Evolutionary conservation across 805 yeast species (phyloP), one percentile per base, ranked within the genome.

Genomic region (Cyberlindnera lachancei): DNA sequence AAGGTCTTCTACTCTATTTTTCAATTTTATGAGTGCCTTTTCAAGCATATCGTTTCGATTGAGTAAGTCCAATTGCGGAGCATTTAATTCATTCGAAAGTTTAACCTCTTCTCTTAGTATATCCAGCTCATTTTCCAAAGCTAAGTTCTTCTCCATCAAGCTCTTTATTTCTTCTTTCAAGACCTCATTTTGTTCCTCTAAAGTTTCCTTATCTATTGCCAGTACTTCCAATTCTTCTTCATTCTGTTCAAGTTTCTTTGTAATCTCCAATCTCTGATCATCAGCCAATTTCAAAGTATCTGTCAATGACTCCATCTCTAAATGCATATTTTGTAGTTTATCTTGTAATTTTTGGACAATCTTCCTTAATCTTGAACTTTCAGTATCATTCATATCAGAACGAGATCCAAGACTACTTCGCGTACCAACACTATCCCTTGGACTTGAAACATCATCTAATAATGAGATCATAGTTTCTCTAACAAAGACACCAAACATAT

Each of bases 401-500:
- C 13, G 24, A 22, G 24, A 22, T 22, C 24, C 24, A n/a, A 22
- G n/a, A 12, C 24, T 22, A n/a, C n/a, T n/a, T n/a, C n/a, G n/a
- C n/a, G n/a, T n/a, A 10, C 7, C 21, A 8, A 10, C 21, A 19
- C 21, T 19, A 19, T 11, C 13, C 13, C 12, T 12, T 9, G 25
- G 25, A 18, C 2, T 4, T 6, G 15, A 18, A 18, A 20, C 34
- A 17, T 27, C 25, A 24, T 9, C 27, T 30, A 36, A 15, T 18
- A 18, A 21, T 9, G 40, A 47, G 15, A 62, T 38, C 31, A 62
- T 38, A 2, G 55, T 34, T n/a, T 64, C 64, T 25, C 69, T 52
- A 4, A 70, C 75, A 50, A 74, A 75, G 1, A 74, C 53, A 0
- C 79, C 80, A 45, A 57, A 55, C 3, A 46, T 44, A 0, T 90